A percentile compares a stretch with the other conserved stretches of the same genome.
phyloP scores from a whole-genome alignment of 1,284 basidiomycete species.

The Hemileia vastatrix region DNA sequence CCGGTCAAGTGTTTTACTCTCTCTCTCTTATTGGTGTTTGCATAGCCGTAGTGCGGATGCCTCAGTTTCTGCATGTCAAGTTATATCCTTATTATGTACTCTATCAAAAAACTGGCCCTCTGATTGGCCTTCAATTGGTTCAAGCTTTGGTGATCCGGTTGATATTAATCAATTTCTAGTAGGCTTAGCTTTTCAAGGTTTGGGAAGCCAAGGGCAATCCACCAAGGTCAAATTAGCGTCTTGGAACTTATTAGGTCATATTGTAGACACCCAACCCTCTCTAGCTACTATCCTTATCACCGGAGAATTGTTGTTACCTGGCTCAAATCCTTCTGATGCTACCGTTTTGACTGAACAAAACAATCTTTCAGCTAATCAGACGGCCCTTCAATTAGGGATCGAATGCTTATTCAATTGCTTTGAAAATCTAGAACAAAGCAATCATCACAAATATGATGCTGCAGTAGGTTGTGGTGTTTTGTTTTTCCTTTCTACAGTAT shows the following conservation, averaged over 20 bases:
- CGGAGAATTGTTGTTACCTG: conserved; percentile 6
- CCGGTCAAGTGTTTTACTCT: conserved; percentile 12
- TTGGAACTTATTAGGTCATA: conserved; percentile 16
- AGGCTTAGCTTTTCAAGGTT: conserved; percentile 7
- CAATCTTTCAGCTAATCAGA: no score
- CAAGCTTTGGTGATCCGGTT: conserved; percentile 19
- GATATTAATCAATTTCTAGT: conserved; percentile 15
- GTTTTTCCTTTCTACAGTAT: conserved; percentile 14
- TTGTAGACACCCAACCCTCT: conserved; percentile 20
- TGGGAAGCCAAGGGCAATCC: neutral
- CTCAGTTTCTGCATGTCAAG: conserved; percentile 11
- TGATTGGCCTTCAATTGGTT: conserved; percentile 21
- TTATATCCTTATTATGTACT: conserved; percentile 15
- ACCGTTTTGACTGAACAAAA: neutral
- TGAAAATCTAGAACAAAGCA: conserved; percentile 11
- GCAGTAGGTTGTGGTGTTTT: conserved; percentile 14
- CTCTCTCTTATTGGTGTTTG: conserved; percentile 20
- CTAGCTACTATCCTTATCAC: conserved; percentile 18
- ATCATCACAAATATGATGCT: no score
- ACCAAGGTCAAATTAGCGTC: conserved; percentile 4
- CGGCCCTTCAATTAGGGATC: conserved; percentile 15
- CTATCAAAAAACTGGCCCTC: conserved; percentile 21
- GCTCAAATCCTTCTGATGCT: neutral
- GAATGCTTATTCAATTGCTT: conserved; percentile 16
- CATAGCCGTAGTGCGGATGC: conserved; percentile 5